These are phyloP conservation scores for Aspergillus udagawae DNA, from an alignment of 2,329 filamentous ascomycete species.

Conservation along the genomic window DNA sequence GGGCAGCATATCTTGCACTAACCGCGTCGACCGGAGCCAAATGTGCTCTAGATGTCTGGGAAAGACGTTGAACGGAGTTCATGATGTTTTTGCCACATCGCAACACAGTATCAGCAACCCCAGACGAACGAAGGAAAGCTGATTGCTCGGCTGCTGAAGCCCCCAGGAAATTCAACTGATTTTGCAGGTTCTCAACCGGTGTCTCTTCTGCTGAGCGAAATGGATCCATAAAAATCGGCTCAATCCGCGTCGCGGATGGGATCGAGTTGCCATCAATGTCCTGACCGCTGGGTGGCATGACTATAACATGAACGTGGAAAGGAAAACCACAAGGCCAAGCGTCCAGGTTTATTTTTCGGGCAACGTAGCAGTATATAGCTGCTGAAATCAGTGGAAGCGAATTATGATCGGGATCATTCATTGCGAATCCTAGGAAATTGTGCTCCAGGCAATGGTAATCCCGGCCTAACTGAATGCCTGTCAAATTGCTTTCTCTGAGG, in stretches of 20 bases:
- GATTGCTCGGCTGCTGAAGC: conserved; percentile 34
- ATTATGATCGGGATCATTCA: conserved; percentile 68
- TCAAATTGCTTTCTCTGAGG: conserved; percentile 64
- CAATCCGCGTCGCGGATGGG: conserved; percentile 20
- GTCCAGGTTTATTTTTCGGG: conserved; percentile 67
- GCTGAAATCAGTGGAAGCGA: conserved; percentile 83
- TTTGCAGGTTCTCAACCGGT: conserved; percentile 54
- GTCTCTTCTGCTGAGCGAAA: conserved; percentile 69
- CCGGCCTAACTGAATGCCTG: conserved; percentile 62
- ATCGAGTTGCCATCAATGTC: conserved; percentile 54
- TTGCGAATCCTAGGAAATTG: conserved; percentile 78
- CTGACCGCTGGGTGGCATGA: conserved; percentile 58
- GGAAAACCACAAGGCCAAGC: conserved; percentile 79
- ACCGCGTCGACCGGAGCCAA: conserved; percentile 50
- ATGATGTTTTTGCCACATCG: conserved; percentile 79
- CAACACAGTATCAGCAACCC: conserved; percentile 64
- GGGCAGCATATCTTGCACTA: conserved; percentile 64
- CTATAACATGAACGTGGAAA: conserved; percentile 77
- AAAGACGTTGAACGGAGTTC: conserved; percentile 59
- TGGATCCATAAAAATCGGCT: conserved; percentile 78
- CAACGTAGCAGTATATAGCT: conserved; percentile 79
- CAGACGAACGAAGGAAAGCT: conserved; percentile 61
- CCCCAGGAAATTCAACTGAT: conserved; percentile 55
- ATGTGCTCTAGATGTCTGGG: conserved; percentile 26
- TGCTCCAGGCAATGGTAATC: conserved; percentile 80